A percentile compares a stretch with the other conserved stretches of the same genome.
These are phyloP conservation scores for Ophiostoma fasciatum DNA, from an alignment of 2,329 filamentous ascomycete species.

Conservation along the genomic window DNA sequence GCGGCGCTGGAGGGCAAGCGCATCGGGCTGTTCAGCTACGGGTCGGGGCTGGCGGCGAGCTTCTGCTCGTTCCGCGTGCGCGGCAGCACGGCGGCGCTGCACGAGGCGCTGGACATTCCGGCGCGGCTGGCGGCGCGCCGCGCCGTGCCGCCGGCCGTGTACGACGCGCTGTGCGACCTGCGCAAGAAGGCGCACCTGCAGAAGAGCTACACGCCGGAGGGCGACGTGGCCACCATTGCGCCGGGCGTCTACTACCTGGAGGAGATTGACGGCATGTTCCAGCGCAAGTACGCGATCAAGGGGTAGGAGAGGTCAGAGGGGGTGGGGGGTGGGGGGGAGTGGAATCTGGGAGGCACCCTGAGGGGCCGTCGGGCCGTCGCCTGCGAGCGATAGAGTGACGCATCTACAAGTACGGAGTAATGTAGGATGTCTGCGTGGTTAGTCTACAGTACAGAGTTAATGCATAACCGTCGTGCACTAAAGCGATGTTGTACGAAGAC, in stretches of 20 bases:
- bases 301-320: conserved; percentile 43
- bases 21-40: conserved; percentile 65
- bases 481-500: too few species aligned
- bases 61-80: conserved; percentile 61
- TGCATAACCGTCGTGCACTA: too few species aligned
- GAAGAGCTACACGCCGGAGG: conserved; percentile 61
- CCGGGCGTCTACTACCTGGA: conserved; percentile 64
- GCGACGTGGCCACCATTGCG: conserved; percentile 49
- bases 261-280: conserved; percentile 75
- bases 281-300: conserved; percentile 63
- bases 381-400: too few species aligned
- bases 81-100: conserved; percentile 53
- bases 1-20: conserved; percentile 55
- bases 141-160: conserved; percentile 54
- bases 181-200: conserved; percentile 73
- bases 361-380: too few species aligned
- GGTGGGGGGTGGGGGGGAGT: too few species aligned
- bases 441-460: too few species aligned
- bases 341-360: too few species aligned
- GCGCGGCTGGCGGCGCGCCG: conserved; percentile 51
- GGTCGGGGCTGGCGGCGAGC: conserved; percentile 57
- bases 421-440: too few species aligned
- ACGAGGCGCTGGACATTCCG: conserved; percentile 54
- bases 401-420: too few species aligned
- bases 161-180: conserved; percentile 64